Percentiles rank a stretch among this genome's conserved stretches.
phyloP scores from a whole-genome alignment of 139 green algal species.

The Parachlorella kessleri region DNA sequence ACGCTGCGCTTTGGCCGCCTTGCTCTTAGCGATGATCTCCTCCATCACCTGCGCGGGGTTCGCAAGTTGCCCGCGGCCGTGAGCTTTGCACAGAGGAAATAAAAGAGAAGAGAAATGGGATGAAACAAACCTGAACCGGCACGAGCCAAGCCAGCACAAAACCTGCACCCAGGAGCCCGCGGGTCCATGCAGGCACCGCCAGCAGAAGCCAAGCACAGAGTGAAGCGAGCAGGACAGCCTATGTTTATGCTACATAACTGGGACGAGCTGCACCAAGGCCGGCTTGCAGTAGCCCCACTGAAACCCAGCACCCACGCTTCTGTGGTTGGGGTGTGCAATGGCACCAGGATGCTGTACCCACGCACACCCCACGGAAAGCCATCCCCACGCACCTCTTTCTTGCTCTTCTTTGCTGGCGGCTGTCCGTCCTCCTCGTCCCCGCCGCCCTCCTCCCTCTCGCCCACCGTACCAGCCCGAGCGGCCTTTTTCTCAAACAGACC shows the following conservation, averaged over 20 bases:
- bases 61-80: too few relatives aligned
- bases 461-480: not conserved
- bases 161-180: too few relatives aligned
- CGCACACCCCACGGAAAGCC: not conserved
- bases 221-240: not conserved
- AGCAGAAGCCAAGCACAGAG: not conserved
- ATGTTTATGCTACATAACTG: too few relatives aligned
- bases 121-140: too few relatives aligned
- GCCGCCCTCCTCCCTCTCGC: constrained; percentile 22
- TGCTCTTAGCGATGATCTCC: constrained; percentile 97
- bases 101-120: too few relatives aligned
- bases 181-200: not conserved
- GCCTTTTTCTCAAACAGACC: constrained; percentile 47
- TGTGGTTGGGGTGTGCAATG: too few relatives aligned
- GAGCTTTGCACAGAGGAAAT: too few relatives aligned
- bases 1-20: constrained; percentile 76
- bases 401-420: constrained; percentile 46
- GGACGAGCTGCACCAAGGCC: too few relatives aligned
- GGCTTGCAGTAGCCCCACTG: too few relatives aligned
- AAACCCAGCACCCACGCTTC: too few relatives aligned
- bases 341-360: too few relatives aligned
- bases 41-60: constrained; percentile 91
- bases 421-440: constrained; percentile 28
- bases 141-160: too few relatives aligned
- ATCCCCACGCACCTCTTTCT: constrained; percentile 68